Evolutionary conservation across 495 filamentous ascomycete genomes (phyloP), one percentile per base, ranked within the genome.

Genomic region (Delitschia confertaspora): DNA sequence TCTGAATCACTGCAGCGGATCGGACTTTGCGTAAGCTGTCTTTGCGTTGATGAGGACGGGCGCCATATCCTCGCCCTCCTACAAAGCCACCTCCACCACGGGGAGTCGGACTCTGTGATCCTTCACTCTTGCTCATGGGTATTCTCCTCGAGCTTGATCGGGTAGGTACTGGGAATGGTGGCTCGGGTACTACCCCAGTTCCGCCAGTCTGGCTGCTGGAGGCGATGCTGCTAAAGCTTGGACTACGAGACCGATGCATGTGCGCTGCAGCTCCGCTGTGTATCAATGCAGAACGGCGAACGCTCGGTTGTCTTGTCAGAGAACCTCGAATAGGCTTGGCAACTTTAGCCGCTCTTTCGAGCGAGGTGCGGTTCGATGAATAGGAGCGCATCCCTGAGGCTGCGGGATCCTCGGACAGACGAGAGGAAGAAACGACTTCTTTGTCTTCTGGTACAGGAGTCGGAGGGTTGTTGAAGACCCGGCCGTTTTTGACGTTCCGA

Each of bases 81-180:
- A 45, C 18, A 11, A 51, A 49, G 13, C 38, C 27, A 31, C 45
- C 44, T 13, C 42, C 50, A 53, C 63, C 61, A 65, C 44, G 60
- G 40, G 57, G 78, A n/a, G 83, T 87, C 10, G 89, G 88, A 47
- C 84, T 93, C 42, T 76, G 75, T 11, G 75, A 78, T 21, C 83
- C 83, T 45, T 95, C 88, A 44, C 83, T 93, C 23, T 71, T 64
- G 53, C 74, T 82, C 40, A 80, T 61, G 4, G 79, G 76, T 24
- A 80, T 71, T 53, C 83, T 82, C 49, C 86, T 76, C 2, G 91
- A 95, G 59, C 89, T 95, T 13, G 84, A 78, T 40, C 91, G 73
- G 8, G 80, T 83, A 3, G 91, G 91, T 6, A 98, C 88, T 0
- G 93, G 88, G 69, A 94, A 94, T n/a, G 62, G 64, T 24, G 63